Conservation (phyloP, 2,329 filamentous ascomycete species). For the Cladorrhinum sp. region DNA sequence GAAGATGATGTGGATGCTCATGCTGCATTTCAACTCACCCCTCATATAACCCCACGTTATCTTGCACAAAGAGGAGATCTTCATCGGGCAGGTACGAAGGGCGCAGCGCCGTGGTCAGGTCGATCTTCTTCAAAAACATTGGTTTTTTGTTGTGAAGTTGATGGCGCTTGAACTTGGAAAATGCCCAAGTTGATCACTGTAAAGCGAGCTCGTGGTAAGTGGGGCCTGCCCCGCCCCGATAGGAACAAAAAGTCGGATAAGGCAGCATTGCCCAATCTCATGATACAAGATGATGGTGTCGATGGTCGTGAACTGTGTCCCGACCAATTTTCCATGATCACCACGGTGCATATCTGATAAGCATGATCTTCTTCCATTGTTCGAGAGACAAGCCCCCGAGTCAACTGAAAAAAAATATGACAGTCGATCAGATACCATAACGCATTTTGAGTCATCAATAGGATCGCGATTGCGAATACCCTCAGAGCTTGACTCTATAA, state of each 20-base stretch:
- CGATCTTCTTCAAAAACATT: constrained; percentile 96
- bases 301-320: no score
- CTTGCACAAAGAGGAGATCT: constrained; percentile 91
- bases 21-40: constrained; percentile 61
- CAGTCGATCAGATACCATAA: constrained; percentile 42
- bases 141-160: constrained; percentile 58
- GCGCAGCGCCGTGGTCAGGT: constrained; percentile 93
- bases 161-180: no score
- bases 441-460: constrained; percentile 45
- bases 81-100: constrained; percentile 91
- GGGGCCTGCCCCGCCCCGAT: no score
- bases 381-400: not conserved
- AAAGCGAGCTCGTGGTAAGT: no score
- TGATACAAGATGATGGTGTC: no score
- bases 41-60: constrained; percentile 95
- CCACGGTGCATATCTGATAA: no score
- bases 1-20: not conserved
- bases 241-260: no score
- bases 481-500: constrained; percentile 99
- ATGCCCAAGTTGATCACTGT: no score
- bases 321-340: no score
- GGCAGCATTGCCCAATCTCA: no score
- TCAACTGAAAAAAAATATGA: constrained; percentile 2
- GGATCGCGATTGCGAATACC: constrained; percentile 40
- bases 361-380: not conserved